Percentiles rank a stretch among this genome's conserved stretches.
phyloP scores from a whole-genome alignment of 2,329 filamentous ascomycete genomes.

The Trichoderma breve region DNA sequence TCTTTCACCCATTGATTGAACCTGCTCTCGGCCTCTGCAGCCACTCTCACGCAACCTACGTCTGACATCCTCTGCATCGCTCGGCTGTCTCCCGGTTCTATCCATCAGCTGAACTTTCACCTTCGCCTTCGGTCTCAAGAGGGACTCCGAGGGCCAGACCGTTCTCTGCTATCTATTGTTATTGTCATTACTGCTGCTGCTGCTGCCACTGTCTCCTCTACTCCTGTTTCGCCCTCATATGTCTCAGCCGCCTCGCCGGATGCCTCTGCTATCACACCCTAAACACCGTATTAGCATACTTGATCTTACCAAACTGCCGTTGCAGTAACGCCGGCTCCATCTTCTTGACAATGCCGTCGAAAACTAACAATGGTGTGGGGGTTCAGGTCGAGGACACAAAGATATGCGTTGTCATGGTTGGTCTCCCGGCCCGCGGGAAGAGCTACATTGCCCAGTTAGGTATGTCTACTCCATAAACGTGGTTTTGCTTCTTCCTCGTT shows the following conservation, averaged over 20 bases:
- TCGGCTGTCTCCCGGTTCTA: background rate
- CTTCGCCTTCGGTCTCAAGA: background rate
- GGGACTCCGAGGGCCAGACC: background rate
- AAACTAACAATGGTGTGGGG: slow-evolving; percentile 61
- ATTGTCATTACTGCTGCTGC: background rate
- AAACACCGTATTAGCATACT: slow-evolving; percentile 20
- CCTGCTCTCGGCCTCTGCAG: background rate
- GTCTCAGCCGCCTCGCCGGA: slow-evolving; percentile 20
- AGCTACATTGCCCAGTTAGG: slow-evolving; percentile 97
- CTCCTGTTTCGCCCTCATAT: slow-evolving; percentile 18
- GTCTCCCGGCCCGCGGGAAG: slow-evolving; percentile 91
- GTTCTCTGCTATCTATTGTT: background rate
- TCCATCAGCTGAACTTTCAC: background rate
- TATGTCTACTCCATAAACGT: slow-evolving; percentile 39
- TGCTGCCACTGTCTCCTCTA: background rate
- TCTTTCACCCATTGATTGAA: background rate
- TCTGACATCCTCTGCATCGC: background rate
- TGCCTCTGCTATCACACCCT: slow-evolving; percentile 22
- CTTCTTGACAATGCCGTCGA: slow-evolving; percentile 43
- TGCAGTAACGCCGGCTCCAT: background rate
- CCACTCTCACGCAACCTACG: slow-evolving; percentile 14
- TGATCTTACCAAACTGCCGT: slow-evolving; percentile 5
- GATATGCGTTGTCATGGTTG: slow-evolving; percentile 99
- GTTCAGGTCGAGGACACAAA: slow-evolving; percentile 92
- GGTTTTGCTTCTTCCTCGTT: background rate